Evolutionary conservation across 192 early-diverging fungal species (phyloP).

Genomic region (Entomortierella lignicola): DNA sequence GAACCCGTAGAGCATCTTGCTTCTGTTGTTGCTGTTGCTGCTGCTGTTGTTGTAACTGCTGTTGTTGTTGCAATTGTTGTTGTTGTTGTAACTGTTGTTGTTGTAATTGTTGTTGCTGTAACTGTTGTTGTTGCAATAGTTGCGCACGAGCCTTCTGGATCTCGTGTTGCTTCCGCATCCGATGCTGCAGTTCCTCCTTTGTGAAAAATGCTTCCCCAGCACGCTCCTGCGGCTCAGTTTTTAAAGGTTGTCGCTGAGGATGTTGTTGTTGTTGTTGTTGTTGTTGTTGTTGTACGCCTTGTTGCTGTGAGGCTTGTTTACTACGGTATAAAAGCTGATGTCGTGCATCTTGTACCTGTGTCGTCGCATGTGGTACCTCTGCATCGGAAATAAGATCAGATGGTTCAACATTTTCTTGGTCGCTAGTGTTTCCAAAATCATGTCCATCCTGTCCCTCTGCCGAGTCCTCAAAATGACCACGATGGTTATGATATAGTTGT

Average conservation of each 20-base stretch:
- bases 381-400: not conserved
- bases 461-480: not conserved
- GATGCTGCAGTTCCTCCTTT: too few relatives aligned
- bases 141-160: not conserved
- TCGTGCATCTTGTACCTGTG: conserved; percentile 16
- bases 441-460: not conserved
- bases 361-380: not conserved
- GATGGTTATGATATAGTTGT: not conserved
- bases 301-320: conserved; percentile 7
- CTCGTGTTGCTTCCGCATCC: conserved; percentile 10
- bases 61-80: conserved; percentile 4
- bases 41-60: conserved; percentile 5
- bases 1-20: not conserved
- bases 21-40: conserved; percentile 15
- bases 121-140: not conserved
- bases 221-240: conserved; percentile 6
- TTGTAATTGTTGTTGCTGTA: not conserved
- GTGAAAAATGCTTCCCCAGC: not conserved
- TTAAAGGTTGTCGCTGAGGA: conserved; percentile 2
- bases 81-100: too few relatives aligned
- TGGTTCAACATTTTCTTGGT: conserved; percentile 28
- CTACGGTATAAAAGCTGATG: conserved; percentile 28
- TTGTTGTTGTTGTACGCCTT: not conserved
- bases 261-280: conserved; percentile 18
- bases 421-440: not conserved